phyloP scores from a whole-genome alignment of 2,329 filamentous ascomycete genomes.

The Fusarium tuaranense region DNA sequence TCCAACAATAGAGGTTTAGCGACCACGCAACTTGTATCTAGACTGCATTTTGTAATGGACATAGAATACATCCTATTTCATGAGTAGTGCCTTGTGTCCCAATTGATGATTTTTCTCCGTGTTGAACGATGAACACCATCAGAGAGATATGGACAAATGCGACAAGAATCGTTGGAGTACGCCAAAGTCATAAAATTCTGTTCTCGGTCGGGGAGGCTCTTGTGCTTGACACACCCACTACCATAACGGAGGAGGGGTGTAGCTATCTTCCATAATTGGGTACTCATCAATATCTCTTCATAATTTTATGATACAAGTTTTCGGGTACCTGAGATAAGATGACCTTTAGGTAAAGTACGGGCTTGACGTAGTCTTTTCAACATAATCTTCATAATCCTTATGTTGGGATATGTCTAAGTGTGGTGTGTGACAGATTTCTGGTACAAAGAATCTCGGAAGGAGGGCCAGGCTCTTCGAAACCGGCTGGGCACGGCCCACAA shows the following conservation, averaged over 20 bases:
- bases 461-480: neutral
- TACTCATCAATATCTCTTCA: neutral
- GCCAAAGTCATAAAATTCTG: neutral
- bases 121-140: neutral
- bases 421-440: neutral
- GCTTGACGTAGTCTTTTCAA: neutral
- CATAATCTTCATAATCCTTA: neutral
- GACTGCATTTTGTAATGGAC: neutral
- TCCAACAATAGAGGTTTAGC: neutral
- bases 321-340: neutral
- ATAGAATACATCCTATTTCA: neutral
- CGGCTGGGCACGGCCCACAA: neutral
- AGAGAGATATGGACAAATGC: neutral
- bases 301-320: neutral
- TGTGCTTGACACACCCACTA: neutral
- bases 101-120: neutral
- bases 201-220: too few species aligned
- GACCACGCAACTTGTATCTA: neutral
- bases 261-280: neutral
- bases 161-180: neutral
- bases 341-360: neutral
- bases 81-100: neutral
- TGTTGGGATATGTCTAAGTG: neutral
- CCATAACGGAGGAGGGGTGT: neutral
- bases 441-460: neutral